A percentile compares a stretch with the other conserved stretches of the same genome.
These are phyloP conservation scores for Colletotrichum sp. DNA, from an alignment of 2,329 filamentous ascomycete species.

Conservation along the genomic window DNA sequence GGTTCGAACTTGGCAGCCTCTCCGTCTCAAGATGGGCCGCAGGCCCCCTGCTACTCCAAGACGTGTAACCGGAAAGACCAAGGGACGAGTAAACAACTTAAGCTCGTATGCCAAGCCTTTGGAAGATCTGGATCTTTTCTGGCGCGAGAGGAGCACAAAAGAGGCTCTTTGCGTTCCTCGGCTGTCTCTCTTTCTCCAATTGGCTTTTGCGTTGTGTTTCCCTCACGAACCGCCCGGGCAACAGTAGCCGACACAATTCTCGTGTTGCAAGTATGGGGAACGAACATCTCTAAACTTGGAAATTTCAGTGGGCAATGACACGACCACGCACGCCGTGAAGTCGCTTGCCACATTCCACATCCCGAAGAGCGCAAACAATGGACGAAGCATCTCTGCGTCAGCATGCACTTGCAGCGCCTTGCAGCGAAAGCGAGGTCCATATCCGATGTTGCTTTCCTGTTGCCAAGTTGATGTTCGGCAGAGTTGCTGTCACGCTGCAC, in stretches of 20 bases:
- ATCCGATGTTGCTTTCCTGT: not conserved
- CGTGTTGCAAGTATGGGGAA: not conserved
- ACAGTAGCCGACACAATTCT: not conserved
- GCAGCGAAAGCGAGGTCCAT: not conserved
- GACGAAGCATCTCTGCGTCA: not conserved
- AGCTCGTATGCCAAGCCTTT: slow-evolving; percentile 11
- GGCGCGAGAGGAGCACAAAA: not conserved
- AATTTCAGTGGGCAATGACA: not conserved
- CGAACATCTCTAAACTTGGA: not conserved
- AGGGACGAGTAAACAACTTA: slow-evolving; percentile 11
- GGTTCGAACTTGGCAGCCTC: slow-evolving; percentile 19
- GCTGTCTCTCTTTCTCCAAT: not conserved
- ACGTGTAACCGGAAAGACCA: slow-evolving; percentile 11
- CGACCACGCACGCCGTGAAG: not conserved
- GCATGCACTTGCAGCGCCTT: not conserved
- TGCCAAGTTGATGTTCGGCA: slow-evolving; percentile 2
- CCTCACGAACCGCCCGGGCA: not conserved
- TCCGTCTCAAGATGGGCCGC: slow-evolving; percentile 20
- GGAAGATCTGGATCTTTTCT: not conserved
- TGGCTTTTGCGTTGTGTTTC: not conserved
- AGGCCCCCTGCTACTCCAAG: slow-evolving; percentile 4
- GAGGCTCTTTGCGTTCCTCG: not conserved
- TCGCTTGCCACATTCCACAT: not conserved
- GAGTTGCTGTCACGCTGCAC: slow-evolving; percentile 11
- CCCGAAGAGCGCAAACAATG: not conserved